Base-by-base conservation (phyloP, 306 rosid species). In the Lathyrus tuberosus region DNA sequence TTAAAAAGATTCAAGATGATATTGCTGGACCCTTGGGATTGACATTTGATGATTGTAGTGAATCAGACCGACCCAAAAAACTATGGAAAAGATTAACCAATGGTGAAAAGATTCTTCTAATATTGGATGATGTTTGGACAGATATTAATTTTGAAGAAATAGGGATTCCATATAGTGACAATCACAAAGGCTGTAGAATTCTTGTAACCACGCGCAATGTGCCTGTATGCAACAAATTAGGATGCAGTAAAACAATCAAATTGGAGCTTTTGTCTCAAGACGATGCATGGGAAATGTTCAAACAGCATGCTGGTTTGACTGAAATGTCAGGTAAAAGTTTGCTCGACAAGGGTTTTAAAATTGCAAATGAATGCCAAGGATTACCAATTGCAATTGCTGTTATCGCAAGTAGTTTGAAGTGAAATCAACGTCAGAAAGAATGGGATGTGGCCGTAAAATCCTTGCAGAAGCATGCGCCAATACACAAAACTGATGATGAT, bases 81-180 rank as follows among this genome's bases (percentile, higher is more conserved):
- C n/a, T 79, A 5, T 22, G 67, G 67, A 6, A 0, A 0, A 67
- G 71, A 61, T 51, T 79, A 42, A 47, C 7, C 2, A 13, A 13
- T n/a, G 62, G 35, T 53, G 44, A 43, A 28, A 79, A 52, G n/a
- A 33, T 73, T 15, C 79, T 79, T 51, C 1, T 79, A 6, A 61
- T 79, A 51, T 17, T 79, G 1, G 79, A 79, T 61, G 82, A 79
- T 24, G 43, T 61, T 0, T 79, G 82, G 75, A 24, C 5, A 6
- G 0, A 17, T 18, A 10, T 67, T 2, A 0, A 63, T 12, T 14
- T 73, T 5, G 0, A 15, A 3, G 41, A 1, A 3, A 33, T 73
- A 26, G 82, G 82, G 22, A 72, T 78, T 59, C 78, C 75, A 1
- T 0, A 7, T 2, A 16, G 18, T 0, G 17, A 10, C 1, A 33